Evolutionary conservation across 305 asterid genomes (phyloP).

Genomic region (Fraxinus velutina): DNA sequence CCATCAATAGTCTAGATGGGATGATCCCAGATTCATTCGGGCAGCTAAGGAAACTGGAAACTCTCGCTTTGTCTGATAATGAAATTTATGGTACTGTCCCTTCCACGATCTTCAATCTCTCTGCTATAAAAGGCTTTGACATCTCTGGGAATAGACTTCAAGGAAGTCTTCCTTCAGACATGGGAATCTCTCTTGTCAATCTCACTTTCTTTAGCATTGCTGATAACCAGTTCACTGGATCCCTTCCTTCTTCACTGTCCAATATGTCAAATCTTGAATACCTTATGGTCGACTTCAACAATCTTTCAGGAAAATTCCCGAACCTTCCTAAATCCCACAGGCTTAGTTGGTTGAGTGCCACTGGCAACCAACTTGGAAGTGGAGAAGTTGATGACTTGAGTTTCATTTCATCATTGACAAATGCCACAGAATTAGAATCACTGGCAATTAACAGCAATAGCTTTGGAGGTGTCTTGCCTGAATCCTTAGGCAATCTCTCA

Average conservation of each 20-base stretch:
- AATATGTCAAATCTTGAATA: conserved; percentile 16
- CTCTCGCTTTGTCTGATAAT: conserved; percentile 14
- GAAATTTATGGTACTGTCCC: conserved; percentile 23
- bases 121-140: conserved; percentile 16
- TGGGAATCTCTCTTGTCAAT: conserved; percentile 20
- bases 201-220: conserved; percentile 18
- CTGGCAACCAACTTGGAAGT: conserved; percentile 21
- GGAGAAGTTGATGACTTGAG: conserved; percentile 23
- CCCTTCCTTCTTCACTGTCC: conserved; percentile 22
- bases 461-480: conserved; percentile 23
- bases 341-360: conserved; percentile 4
- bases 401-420: conserved; percentile 20
- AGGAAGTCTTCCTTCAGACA: conserved; percentile 25
- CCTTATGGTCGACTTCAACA: conserved; percentile 1
- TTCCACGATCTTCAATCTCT: conserved; percentile 26
- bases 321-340: conserved; percentile 18
- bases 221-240: conserved; percentile 23
- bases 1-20: conserved; percentile 22
- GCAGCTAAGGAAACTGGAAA: conserved; percentile 11
- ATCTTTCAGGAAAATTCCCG: conserved; percentile 25
- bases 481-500: conserved; percentile 16
- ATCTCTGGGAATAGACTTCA: conserved; percentile 21
- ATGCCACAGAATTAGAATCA: conserved; percentile 13
- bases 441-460: conserved; percentile 19
- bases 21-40: conserved; percentile 24